Percentiles rank a stretch among this genome's conserved stretches.
Conservation (phyloP, 139 green algal genomes). For the Astrephomene gubernaculifera region DNA sequence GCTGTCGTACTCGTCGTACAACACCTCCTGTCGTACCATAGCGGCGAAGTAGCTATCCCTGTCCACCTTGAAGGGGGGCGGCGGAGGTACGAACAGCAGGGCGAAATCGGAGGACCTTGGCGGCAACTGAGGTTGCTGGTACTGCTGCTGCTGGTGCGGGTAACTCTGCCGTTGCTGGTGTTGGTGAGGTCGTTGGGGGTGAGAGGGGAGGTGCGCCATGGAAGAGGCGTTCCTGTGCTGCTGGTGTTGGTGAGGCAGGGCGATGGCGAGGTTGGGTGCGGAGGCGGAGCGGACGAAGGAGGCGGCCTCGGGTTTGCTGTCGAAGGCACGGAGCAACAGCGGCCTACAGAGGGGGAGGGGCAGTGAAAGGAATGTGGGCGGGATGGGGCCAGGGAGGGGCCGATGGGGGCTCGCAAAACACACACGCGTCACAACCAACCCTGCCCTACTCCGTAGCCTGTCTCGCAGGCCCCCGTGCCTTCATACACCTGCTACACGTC, state of each 20-base stretch:
- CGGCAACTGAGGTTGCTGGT: not conserved
- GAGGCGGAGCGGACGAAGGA: constrained; percentile 8
- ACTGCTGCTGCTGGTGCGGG: not conserved
- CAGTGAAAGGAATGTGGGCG: not conserved
- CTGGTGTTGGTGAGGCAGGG: not conserved
- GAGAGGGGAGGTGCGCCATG: not conserved
- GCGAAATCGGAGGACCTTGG: not conserved
- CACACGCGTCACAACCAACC: not conserved
- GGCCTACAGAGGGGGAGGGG: not conserved
- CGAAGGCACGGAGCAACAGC: constrained; percentile 9
- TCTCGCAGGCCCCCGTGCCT: not conserved
- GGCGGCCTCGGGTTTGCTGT: not conserved
- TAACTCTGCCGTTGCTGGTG: not conserved
- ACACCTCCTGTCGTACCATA: constrained; percentile 28
- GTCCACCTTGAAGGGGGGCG: constrained; percentile 16
- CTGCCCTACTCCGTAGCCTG: no score
- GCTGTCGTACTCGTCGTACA: constrained; percentile 27
- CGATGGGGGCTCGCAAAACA: not conserved
- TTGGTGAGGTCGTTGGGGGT: not conserved
- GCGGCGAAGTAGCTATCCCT: not conserved
- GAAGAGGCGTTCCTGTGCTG: not conserved
- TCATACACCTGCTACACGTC: not conserved
- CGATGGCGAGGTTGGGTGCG: not conserved
- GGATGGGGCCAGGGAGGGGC: not conserved
- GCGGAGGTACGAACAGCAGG: not conserved